Evolutionary conservation across 768 basidiomycete genomes (phyloP).

Genomic region (Kwoniella europaea): DNA sequence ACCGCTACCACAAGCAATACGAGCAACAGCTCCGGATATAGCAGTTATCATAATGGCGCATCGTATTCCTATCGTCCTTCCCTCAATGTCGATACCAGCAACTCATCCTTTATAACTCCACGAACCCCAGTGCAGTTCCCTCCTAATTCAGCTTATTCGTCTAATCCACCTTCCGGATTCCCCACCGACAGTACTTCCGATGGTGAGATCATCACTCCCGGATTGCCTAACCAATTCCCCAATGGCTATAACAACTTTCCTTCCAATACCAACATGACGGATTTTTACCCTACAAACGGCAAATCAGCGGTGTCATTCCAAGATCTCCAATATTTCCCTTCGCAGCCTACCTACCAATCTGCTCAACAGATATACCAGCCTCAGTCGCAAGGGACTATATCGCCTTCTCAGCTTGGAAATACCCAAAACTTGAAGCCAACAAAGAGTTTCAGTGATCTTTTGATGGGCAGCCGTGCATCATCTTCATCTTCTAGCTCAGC

Average conservation of each 20-base stretch:
- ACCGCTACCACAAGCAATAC: background rate
- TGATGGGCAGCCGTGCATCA: constrained; percentile 43
- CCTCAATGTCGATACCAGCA: constrained; percentile 26
- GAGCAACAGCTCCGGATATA: background rate
- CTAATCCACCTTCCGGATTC: constrained; percentile 19
- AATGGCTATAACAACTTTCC: constrained; percentile 9
- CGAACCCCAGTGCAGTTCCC: constrained; percentile 16
- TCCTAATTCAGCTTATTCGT: constrained; percentile 15
- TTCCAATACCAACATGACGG: constrained; percentile 1
- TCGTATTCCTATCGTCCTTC: constrained; percentile 26
- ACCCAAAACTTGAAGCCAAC: constrained; percentile 30
- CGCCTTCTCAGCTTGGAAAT: constrained; percentile 36
- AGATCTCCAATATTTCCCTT: constrained; percentile 14
- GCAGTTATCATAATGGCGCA: constrained; percentile 5
- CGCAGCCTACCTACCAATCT: constrained; percentile 10
- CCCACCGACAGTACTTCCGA: constrained; percentile 12
- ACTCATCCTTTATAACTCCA: constrained; percentile 13
- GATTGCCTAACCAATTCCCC: constrained; percentile 6
- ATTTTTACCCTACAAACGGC: constrained; percentile 3
- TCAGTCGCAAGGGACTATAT: constrained; percentile 37
- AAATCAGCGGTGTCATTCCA: constrained; percentile 3
- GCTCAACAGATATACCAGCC: constrained; percentile 4
- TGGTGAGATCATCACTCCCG: constrained; percentile 29
- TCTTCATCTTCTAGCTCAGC: constrained; percentile 44
- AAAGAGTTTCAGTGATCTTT: constrained; percentile 35